Percentiles rank a stretch among this genome's conserved stretches.
These are phyloP conservation scores for Schwanniomyces polymorphus DNA, from an alignment of 805 yeast species.

Conservation along the genomic window DNA sequence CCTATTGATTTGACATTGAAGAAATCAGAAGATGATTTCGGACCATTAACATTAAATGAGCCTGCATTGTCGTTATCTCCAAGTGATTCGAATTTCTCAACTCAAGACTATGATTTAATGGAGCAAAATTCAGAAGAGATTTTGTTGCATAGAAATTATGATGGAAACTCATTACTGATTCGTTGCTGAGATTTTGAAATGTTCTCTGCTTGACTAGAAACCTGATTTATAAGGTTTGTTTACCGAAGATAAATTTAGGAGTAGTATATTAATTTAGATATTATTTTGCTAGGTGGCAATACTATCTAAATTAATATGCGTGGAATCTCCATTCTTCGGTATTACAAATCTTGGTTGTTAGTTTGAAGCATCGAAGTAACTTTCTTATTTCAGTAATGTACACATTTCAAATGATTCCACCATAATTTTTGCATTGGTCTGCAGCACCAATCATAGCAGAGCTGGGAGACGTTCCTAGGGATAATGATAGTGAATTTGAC, in stretches of 20 bases:
- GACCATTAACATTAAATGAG: constrained; percentile 8
- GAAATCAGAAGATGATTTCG: constrained; percentile 10
- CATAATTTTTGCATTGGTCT: constrained; percentile 21
- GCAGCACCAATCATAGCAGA: constrained; percentile 42
- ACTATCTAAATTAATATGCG: constrained; percentile 20
- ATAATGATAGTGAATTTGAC: constrained; percentile 10
- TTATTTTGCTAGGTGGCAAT: constrained; percentile 9
- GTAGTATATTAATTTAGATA: constrained; percentile 20
- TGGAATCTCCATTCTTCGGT: constrained; percentile 13
- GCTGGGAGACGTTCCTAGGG: constrained; percentile 16
- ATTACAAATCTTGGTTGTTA: neutral
- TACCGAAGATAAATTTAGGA: constrained; percentile 2
- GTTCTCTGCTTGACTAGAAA: constrained; percentile 14
- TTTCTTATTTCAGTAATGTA: constrained; percentile 8
- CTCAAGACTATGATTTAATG: constrained; percentile 28
- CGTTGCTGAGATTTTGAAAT: constrained; percentile 7
- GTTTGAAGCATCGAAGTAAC: constrained; percentile 37
- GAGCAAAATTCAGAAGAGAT: constrained; percentile 51
- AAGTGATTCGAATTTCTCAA: constrained; percentile 7
- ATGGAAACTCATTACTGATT: constrained; percentile 4
- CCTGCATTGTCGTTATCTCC: constrained; percentile 1
- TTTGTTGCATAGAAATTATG: constrained; percentile 24
- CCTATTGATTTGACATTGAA: constrained; percentile 39
- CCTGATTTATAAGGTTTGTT: neutral
- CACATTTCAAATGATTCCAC: constrained; percentile 6